phyloP scores from a whole-genome alignment of 1,284 basidiomycete species.

The Trichosporon coremiiforme region DNA sequence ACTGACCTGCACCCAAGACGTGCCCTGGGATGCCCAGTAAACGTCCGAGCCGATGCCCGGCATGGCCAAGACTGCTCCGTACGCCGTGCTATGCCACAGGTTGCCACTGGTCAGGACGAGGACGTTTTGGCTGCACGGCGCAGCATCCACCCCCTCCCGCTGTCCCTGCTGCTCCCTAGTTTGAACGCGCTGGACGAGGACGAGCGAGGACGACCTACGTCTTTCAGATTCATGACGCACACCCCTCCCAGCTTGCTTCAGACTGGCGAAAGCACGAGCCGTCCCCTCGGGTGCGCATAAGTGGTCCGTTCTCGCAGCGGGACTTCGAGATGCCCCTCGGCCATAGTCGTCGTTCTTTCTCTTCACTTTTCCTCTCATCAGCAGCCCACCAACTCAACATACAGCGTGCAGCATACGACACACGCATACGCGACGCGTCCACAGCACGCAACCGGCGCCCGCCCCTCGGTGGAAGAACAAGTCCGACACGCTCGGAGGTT shows the following conservation, averaged over 20 bases:
- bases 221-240: slow-evolving; percentile 10
- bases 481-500: slow-evolving; percentile 5
- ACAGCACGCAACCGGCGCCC: neutral
- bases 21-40: neutral
- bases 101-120: neutral
- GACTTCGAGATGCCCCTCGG: neutral
- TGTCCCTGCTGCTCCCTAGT: neutral
- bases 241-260: neutral
- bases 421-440: neutral
- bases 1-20: slow-evolving; percentile 4
- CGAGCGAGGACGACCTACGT: neutral
- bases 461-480: neutral
- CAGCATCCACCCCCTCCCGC: neutral
- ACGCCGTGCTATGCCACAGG: neutral
- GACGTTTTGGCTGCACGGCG: neutral
- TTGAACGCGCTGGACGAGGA: neutral
- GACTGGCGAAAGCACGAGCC: neutral
- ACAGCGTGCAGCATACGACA: neutral
- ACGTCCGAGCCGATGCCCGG: neutral
- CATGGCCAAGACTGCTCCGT: neutral
- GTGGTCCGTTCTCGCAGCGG: neutral
- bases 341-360: neutral
- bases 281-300: slow-evolving; percentile 4
- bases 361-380: neutral
- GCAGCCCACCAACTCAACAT: neutral